Evolutionary conservation across 768 basidiomycete species (phyloP), one percentile per base, ranked within the genome.

Genomic region (Auricularia sp.): DNA sequence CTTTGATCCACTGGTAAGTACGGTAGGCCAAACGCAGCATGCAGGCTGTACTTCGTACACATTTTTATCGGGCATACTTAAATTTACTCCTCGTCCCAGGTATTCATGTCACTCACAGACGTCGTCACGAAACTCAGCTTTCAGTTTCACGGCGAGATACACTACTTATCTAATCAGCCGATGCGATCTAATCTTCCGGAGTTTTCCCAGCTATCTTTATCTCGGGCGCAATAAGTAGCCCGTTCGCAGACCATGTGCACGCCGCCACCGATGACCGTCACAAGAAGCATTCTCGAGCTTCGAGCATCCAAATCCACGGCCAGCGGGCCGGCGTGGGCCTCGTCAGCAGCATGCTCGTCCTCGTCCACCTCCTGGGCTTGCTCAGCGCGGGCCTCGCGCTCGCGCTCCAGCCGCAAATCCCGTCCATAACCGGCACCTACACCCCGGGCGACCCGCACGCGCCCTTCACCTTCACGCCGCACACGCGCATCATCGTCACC

Each of bases 401-500:
- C 47, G 39, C 39, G 39, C 39, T 39, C 39, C 39, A 42, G 3
- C 39, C 64, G 2, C 64, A 64, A 54, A 64, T 64, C 39, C 64
- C 64, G 1, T 61, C 56, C 16, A 42, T 64, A 18, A 33, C 29
- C 29, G 29, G 36, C 21, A 1, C 39, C 18, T 64, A 1, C 0
- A 3, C 37, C 34, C 21, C 6, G 2, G 56, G 24, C 21, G 36
- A 18, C 16, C 0, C 24, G 2, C 24, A 14, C 3, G 71, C 66
- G 10, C 44, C 63, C 21, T 80, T 80, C 64, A 18, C 69, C 51
- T 71, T 79, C 14, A 64, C 70, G 5, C 54, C 75, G 6, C 64
- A 68, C 56, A 74, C 76, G 14, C 70, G 70, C 56, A 75, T 80
- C 36, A 33, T 78, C 14, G 77, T 80, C n/a, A 77, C 2, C 69